These are phyloP conservation scores for Aegilops sharonensis DNA, from an alignment of 176 grass and related monocot genomes.

Conservation along the genomic window DNA sequence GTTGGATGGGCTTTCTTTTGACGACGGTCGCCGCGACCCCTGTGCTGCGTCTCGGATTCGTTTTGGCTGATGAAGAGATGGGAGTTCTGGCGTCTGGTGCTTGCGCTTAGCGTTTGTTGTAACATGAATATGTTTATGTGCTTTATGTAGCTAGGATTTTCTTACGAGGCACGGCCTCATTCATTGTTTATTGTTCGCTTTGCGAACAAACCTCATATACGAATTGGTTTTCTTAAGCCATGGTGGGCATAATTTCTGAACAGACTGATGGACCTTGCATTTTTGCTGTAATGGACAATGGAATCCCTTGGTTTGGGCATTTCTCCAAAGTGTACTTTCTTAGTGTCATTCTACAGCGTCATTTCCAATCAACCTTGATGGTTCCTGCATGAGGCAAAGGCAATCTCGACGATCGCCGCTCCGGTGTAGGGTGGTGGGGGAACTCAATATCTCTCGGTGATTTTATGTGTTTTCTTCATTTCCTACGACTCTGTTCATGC, in stretches of 20 bases:
- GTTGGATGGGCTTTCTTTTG: constrained; percentile 60
- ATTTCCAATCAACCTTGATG: not conserved
- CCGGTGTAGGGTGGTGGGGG: no score
- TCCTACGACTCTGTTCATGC: no score
- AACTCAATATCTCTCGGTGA: no score
- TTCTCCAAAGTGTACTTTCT: not conserved
- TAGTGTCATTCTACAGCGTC: not conserved
- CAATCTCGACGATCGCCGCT: no score
- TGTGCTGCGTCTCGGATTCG: constrained; percentile 33
- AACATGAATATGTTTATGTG: not conserved
- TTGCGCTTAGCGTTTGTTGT: constrained; percentile 25
- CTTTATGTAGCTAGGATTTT: constrained; percentile 37
- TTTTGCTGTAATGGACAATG: not conserved
- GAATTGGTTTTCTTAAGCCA: not conserved
- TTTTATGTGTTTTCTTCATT: no score
- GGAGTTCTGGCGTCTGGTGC: not conserved
- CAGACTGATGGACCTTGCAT: not conserved
- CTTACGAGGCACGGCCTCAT: constrained; percentile 27
- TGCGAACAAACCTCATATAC: constrained; percentile 12
- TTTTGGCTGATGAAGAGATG: constrained; percentile 24
- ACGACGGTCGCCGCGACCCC: not conserved
- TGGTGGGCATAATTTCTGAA: not conserved
- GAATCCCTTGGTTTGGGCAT: not conserved
- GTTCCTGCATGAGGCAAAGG: no score
- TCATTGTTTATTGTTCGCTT: constrained; percentile 37